Conservation (phyloP, 306 rosid species). For the Medicago truncatula region MtrunA17r5.0-ANR NC_053048.1:34863501-34864000, state of each 20-base stretch:
- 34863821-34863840: slow-evolving; percentile 6
- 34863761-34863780: not conserved
- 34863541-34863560: not conserved
- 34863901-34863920: not conserved
- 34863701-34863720: slow-evolving; percentile 3
- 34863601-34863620: too few relatives aligned
- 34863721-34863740: not conserved
- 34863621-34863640: not conserved
- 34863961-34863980: not conserved
- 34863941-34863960: slow-evolving; percentile 8
- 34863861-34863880: slow-evolving; percentile 18
- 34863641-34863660: not conserved
- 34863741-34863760: slow-evolving; percentile 1
- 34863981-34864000: not conserved
- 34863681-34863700: slow-evolving; percentile 4
- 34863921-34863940: slow-evolving; percentile 1
- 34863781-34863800: not conserved
- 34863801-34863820: not conserved
- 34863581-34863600: too few relatives aligned
- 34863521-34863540: not conserved
- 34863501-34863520: not conserved
- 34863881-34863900: slow-evolving; percentile 17
- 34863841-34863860: slow-evolving; percentile 5
- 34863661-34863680: not conserved
- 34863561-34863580: too few relatives aligned